Evolutionary conservation across 2,329 filamentous ascomycete genomes (phyloP).

Genomic region (Colletotrichum graminicola): DNA sequence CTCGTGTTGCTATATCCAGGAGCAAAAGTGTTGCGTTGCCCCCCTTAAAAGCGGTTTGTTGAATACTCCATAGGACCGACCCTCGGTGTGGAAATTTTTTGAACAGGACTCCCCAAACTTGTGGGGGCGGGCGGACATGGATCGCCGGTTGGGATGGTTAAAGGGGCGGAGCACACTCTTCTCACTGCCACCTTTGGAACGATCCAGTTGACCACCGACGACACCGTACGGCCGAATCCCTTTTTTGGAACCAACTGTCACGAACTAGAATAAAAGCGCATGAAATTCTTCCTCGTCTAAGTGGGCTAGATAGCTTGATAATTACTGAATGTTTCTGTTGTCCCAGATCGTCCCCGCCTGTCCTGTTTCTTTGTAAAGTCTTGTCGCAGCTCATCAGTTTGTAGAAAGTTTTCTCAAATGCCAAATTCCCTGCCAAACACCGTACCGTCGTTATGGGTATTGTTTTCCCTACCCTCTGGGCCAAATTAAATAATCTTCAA

Average conservation of each 20-base stretch:
- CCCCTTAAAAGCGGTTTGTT: background rate
- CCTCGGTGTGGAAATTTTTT: conserved; percentile 5
- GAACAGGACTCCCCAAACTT: background rate
- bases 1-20: background rate
- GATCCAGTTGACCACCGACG: background rate
- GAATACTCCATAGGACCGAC: background rate
- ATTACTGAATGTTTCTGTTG: conserved; percentile 33
- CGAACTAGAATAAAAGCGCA: too few species aligned
- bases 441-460: conserved; percentile 33
- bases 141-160: background rate
- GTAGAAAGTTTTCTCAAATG: conserved; percentile 21
- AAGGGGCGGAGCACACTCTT: background rate
- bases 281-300: background rate
- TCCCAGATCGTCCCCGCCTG: conserved; percentile 21
- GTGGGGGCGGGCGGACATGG: background rate
- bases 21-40: background rate
- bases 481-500: conserved; percentile 20
- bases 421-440: conserved; percentile 18
- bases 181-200: background rate
- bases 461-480: conserved; percentile 24
- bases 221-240: background rate
- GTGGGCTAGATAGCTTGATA: background rate
- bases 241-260: background rate
- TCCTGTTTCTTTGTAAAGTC: conserved; percentile 16
- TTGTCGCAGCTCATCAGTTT: conserved; percentile 12